Evolutionary conservation across 352 stramenopile genomes (phyloP), one percentile per base, ranked within the genome.

Genomic region (Phytophthora colocasiae): DNA sequence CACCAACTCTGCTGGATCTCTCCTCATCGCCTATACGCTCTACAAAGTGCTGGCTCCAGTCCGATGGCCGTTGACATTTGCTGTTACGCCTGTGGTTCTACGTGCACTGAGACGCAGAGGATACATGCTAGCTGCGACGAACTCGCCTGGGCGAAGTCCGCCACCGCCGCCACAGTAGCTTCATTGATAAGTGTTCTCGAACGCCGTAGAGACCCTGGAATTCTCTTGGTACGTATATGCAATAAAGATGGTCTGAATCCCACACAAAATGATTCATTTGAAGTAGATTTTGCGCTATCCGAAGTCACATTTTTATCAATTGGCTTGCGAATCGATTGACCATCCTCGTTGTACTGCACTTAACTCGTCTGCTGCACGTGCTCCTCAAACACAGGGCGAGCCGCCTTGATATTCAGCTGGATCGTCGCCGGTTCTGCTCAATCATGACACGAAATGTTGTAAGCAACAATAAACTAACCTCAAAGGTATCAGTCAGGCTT

Each of bases 331-430:
- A 34, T 46, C 34, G 14, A n/a, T 36, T 22, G 12, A 2, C 11
- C 48, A 2, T 31, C 11, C 31, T 38, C 38, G 17, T 17, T 53
- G 29, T 32, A 15, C 9, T 19, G 29, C 14, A 55, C 29, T 68
- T 91, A 93, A 52, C 83, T 92, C 6, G 86, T 97, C 71, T 98
- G 90, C 65, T 97, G 92, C 67, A 99, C 96, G 66, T 99, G 98
- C 61, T 93, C 83, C 76, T 99, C 96, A 77, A 99, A 99, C 66
- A 98, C 91, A 36, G 89, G 89, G 50, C 91, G 89, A 2, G 97
- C 97, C 40, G 97, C 95, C 73, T 98, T 97, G 79, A 99, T 99
- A 75, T 99, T 99, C 41, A 98, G 73, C 54, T 98, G 87, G 54
- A 97, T 98, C 32, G 95, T 96, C n/a, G 95, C 91, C 3, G 95